Percentiles rank a stretch among this genome's conserved stretches.
Evolutionary conservation across 257 asterid genomes (phyloP).

Genomic region (Capsicum chinense): DNA sequence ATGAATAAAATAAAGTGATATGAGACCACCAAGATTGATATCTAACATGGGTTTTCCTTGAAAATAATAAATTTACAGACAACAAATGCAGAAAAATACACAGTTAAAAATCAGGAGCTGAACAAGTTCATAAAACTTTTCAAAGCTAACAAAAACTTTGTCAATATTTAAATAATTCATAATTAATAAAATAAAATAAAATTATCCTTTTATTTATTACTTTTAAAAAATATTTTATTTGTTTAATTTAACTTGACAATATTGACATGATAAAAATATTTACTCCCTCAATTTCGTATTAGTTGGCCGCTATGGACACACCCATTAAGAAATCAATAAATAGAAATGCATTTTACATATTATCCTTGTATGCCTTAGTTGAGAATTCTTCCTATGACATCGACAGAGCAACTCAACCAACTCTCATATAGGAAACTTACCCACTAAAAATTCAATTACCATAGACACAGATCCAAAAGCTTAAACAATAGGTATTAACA

Average conservation of each 20-base stretch:
- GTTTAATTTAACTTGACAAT: no score
- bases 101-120: background rate
- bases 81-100: background rate
- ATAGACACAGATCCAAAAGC: background rate
- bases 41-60: conserved; percentile 25
- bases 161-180: no score
- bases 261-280: no score
- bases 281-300: no score
- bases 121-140: background rate
- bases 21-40: conserved; percentile 46
- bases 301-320: no score
- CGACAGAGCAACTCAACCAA: background rate
- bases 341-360: no score
- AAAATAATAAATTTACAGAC: background rate
- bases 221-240: no score
- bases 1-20: conserved; percentile 53
- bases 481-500: background rate
- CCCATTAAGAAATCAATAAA: no score
- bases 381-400: background rate
- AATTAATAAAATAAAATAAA: no score
- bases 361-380: background rate
- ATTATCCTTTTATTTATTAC: no score
- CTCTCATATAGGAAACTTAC: background rate
- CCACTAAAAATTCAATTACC: background rate
- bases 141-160: background rate